A percentile compares a stretch with the other conserved stretches of the same genome.
Evolutionary conservation across 2,329 filamentous ascomycete species (phyloP).

Genomic region (Zymoseptoria crescenta): DNA sequence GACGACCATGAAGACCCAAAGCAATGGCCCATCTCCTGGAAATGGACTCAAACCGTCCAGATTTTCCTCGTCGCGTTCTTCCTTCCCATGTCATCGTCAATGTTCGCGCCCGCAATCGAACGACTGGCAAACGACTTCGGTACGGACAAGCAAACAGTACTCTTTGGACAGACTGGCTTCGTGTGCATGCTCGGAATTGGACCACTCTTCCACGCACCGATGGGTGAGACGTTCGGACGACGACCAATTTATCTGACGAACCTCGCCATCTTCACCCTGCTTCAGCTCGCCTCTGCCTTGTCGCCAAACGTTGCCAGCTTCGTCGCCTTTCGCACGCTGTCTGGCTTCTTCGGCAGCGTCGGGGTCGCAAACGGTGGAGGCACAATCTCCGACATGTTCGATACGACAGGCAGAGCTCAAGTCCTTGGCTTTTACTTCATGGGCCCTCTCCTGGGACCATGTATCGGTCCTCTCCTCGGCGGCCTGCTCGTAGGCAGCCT

Average conservation of each 20-base stretch:
- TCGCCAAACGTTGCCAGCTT: constrained; percentile 38
- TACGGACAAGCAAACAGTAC: constrained; percentile 33
- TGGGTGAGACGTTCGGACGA: constrained; percentile 42
- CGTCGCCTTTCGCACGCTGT: constrained; percentile 37
- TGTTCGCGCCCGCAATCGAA: constrained; percentile 10
- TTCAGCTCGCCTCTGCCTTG: constrained; percentile 41
- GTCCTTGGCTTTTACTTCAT: constrained; percentile 39
- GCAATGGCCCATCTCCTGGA: constrained; percentile 8
- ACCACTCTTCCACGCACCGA: constrained; percentile 39
- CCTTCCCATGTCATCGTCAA: constrained; percentile 10
- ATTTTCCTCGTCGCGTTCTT: constrained; percentile 11
- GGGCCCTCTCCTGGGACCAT: constrained; percentile 32
- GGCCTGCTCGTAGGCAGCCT: constrained; percentile 36
- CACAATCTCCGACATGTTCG: constrained; percentile 44
- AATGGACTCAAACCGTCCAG: constrained; percentile 5
- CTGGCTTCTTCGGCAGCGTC: constrained; percentile 43
- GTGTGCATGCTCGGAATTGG: constrained; percentile 43
- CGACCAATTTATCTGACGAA: constrained; percentile 36
- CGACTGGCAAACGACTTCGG: constrained; percentile 37
- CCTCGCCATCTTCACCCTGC: constrained; percentile 36
- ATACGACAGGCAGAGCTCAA: constrained; percentile 36
- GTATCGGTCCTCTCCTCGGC: constrained; percentile 34
- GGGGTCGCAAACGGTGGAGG: constrained; percentile 45
- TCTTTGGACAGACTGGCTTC: constrained; percentile 42
- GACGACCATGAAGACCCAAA: constrained; percentile 7